Percentiles rank a stretch among this genome's conserved stretches.
Conservation (phyloP, 1,284 basidiomycete genomes). For the Puccinia polysora region DNA sequence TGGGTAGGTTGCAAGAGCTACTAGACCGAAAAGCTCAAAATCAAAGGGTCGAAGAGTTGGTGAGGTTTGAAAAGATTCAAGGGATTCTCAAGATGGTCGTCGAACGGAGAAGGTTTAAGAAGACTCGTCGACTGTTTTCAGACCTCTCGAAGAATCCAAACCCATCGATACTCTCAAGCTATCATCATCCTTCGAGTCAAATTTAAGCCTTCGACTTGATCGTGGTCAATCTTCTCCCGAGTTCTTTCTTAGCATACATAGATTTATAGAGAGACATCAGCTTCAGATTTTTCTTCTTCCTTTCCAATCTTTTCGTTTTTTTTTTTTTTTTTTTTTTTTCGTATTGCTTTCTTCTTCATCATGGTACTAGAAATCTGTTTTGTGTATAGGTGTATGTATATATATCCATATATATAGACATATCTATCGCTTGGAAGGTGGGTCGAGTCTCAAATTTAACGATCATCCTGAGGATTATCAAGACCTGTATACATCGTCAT, state of each 20-base stretch:
- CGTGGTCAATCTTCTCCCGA: too few species aligned
- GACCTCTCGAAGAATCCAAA: neutral
- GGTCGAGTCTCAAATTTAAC: neutral
- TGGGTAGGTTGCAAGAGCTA: constrained; percentile 69
- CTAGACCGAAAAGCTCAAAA: constrained; percentile 70
- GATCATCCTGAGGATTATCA: too few species aligned
- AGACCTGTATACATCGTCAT: neutral
- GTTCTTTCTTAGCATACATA: too few species aligned
- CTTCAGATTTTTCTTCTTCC: neutral
- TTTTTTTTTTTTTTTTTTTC: neutral
- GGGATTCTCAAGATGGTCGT: constrained; percentile 72
- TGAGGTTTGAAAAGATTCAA: constrained; percentile 75
- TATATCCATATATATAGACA: too few species aligned
- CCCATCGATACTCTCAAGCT: neutral
- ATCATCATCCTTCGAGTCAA: too few species aligned
- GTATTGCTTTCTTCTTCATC: too few species aligned
- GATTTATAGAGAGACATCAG: too few species aligned
- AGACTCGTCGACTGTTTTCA: neutral
- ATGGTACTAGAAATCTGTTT: too few species aligned
- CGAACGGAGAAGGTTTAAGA: constrained; percentile 63
- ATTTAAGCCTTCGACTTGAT: too few species aligned
- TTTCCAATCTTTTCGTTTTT: neutral
- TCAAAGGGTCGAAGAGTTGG: constrained; percentile 71
- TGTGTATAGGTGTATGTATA: too few species aligned
- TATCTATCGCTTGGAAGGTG: too few species aligned